These are phyloP conservation scores for Stemphylium beticola DNA, from an alignment of 2,329 filamentous ascomycete genomes.

Conservation along the genomic window DNA sequence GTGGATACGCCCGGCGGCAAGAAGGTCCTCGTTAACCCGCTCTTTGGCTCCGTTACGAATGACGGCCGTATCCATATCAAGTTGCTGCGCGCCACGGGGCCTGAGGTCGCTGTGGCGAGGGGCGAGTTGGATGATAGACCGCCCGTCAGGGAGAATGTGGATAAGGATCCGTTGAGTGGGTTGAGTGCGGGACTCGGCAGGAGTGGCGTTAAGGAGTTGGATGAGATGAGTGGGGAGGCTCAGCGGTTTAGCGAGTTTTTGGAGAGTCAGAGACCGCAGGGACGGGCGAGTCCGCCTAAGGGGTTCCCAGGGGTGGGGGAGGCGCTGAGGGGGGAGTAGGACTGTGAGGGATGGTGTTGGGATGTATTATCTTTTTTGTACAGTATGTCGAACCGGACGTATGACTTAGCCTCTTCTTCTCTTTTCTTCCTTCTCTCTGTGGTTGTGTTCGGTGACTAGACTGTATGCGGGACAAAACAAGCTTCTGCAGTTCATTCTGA, in stretches of 20 bases:
- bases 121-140: constrained; percentile 37
- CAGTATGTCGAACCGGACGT: neutral
- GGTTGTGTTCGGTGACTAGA: no score
- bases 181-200: constrained; percentile 9
- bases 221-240: constrained; percentile 28
- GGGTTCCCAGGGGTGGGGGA: constrained; percentile 13
- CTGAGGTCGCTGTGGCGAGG: constrained; percentile 30
- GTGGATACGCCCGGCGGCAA: constrained; percentile 55
- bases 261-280: constrained; percentile 5
- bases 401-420: no score
- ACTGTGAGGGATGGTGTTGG: neutral
- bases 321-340: constrained; percentile 10
- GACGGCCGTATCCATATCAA: constrained; percentile 42
- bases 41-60: constrained; percentile 46
- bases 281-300: neutral
- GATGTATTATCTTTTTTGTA: constrained; percentile 6
- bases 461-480: no score
- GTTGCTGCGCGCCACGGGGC: constrained; percentile 25
- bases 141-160: constrained; percentile 19
- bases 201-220: constrained; percentile 28
- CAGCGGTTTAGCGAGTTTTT: constrained; percentile 21
- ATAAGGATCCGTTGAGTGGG: constrained; percentile 13
- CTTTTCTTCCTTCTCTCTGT: no score
- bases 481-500: no score
- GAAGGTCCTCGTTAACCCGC: constrained; percentile 60